Evolutionary conservation across 225 moss, liverwort and hornwort species (phyloP).

Genomic region (Bryoerythrophyllum caledonicum): DNA sequence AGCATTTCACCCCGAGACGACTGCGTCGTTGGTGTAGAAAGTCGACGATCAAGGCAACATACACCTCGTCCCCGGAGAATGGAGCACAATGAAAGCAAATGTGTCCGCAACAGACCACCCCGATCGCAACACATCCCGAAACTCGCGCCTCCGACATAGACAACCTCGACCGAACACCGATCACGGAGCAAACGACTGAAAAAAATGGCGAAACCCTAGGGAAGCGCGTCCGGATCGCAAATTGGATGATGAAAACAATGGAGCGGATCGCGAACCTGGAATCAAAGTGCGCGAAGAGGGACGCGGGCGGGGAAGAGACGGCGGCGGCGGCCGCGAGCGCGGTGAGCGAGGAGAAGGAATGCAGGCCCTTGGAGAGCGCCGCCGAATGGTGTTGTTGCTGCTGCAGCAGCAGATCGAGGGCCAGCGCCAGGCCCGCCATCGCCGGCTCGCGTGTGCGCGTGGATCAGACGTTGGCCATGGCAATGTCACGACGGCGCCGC

Average conservation of each 20-base stretch:
- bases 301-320: constrained; percentile 63
- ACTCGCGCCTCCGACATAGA: not conserved
- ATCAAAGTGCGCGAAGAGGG: constrained; percentile 46
- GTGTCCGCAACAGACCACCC: not conserved
- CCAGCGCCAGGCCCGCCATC: constrained; percentile 85
- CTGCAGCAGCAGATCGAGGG: constrained; percentile 72
- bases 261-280: constrained; percentile 31
- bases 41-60: not conserved
- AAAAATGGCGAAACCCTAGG: constrained; percentile 26
- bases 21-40: not conserved
- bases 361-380: constrained; percentile 59
- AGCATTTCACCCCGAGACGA: not conserved
- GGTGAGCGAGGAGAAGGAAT: constrained; percentile 78
- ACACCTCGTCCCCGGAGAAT: not conserved
- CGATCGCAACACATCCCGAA: not conserved
- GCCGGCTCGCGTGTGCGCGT: not conserved
- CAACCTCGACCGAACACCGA: not conserved
- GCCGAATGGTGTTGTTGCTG: not conserved
- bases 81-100: constrained; percentile 6
- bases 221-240: not conserved
- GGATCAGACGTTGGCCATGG: not conserved
- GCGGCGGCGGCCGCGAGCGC: constrained; percentile 74
- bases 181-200: not conserved
- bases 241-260: not conserved
- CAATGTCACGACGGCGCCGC: too few species aligned